phyloP scores from a whole-genome alignment of 805 yeast species.

The Lachancea dasiensis region DNA sequence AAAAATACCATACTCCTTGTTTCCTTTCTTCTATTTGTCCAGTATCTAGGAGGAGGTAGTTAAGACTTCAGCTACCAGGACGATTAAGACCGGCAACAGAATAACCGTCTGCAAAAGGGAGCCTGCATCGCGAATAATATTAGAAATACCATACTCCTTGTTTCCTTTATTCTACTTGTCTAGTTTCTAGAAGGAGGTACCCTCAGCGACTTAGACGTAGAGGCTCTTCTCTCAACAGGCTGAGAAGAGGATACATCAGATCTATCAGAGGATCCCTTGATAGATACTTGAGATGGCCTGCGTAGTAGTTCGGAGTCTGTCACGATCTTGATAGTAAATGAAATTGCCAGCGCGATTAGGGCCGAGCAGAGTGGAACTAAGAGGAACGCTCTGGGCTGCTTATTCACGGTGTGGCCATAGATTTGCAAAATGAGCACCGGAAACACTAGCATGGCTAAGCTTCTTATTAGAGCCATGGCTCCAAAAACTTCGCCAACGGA shows the following conservation, averaged over 20 bases:
- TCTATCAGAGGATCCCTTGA: slow-evolving; percentile 1
- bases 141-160: too few relatives aligned
- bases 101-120: too few relatives aligned
- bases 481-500: slow-evolving; percentile 70
- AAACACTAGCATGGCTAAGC: slow-evolving; percentile 39
- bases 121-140: too few relatives aligned
- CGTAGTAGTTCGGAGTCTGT: slow-evolving; percentile 15
- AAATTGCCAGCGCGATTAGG: slow-evolving; percentile 12
- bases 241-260: neutral
- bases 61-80: too few relatives aligned
- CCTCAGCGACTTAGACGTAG: slow-evolving; percentile 5
- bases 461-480: slow-evolving; percentile 55
- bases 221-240: slow-evolving; percentile 7
- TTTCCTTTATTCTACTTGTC: neutral
- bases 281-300: slow-evolving; percentile 16
- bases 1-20: too few relatives aligned
- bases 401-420: slow-evolving; percentile 41
- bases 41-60: too few relatives aligned
- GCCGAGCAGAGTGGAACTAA: slow-evolving; percentile 22
- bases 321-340: slow-evolving; percentile 19
- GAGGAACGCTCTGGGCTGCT: slow-evolving; percentile 37
- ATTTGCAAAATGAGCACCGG: slow-evolving; percentile 46
- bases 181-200: neutral
- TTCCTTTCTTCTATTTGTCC: too few relatives aligned
- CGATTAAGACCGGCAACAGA: too few relatives aligned